Evolutionary conservation across 148 eudicot species (phyloP), one percentile per base, ranked within the genome.

Genomic region (Limonium bicolor): DNA sequence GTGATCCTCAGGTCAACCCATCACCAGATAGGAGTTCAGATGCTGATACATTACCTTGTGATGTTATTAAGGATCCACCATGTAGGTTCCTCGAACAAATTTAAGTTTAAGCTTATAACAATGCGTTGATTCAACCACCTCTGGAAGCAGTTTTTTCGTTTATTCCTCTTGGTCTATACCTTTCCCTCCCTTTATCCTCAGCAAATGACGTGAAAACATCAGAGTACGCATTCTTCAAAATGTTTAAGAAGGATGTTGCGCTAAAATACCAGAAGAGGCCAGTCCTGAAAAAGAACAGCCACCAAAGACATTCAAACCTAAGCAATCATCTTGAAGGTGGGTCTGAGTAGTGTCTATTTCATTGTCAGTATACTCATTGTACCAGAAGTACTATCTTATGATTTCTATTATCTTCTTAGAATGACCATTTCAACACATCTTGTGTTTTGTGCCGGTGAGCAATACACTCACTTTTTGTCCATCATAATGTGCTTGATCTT

Each of bases 141-240:
- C 22, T 2, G 5, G 9, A 40, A 15, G 23, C 23, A 40, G 7
- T 40, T 42, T 42, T 12, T n/a, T 2, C 27, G 11, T 23, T 43
- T 23, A 8, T 42, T 41, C 24, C 27, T 7, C 20, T 7, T 17
- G 38, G 21, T 1, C 20, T 18, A 16, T 2, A 6, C 20, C 13
- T 40, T 40, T 38, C 19, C 10, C 12, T n/a, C 9, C 3, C 40
- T 15, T 36, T 13, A 13, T 4, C 16, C 16, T 28, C 48, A 23
- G 48, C 48, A 24, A 14, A 43, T 43, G 29, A 25, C 8, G 30
- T 31, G 19, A 43, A 43, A 43, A 43, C 48, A n/a, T 43, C 48
- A 2, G 48, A 43, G 48, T 43, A 23, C 11, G 48, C 48, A 0
- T 43, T 43, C 27, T 43, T 43, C 31, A 43, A 43, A 22, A 43